Evolutionary conservation across 73 alveolate genomes (phyloP), one percentile per base, ranked within the genome.

Genomic region (Stentor coeruleus): DNA sequence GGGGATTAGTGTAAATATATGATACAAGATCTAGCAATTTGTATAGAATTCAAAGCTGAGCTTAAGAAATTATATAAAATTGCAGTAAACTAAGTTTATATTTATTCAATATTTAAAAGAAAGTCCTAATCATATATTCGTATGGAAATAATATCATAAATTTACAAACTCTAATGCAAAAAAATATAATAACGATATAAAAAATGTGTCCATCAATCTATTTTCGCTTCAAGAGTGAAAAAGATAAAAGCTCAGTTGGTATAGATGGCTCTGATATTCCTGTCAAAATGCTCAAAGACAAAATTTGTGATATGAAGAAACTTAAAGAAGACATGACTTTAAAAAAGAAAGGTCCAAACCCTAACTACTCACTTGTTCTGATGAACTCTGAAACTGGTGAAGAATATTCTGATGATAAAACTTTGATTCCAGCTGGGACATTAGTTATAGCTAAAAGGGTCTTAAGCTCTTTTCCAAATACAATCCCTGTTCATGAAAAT

Each of bases 291-390:
- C 39, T 66, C 15, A 66, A 66, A 33, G 79, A 66, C 79, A 20
- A 33, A 33, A 66, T 66, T 15, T 20, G 49, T 26, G 79, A 66
- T 11, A 20, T 66, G 37, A 66, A 66, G 37, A 66, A 66, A 40
- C 39, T 66, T 0, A 66, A 66, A 33, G 79, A 66, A 20, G 79
- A 66, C 37, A 31, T 20, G 79, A 66, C 79, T 66, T 31, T 20
- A 40, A 66, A 66, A 40, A 66, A 66, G 33, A 66, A 66, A 66
- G 79, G 79, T 15, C 79, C 79, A 0, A 66, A 66, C 39, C 79
- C n/a, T 14, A 66, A 66, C 37, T 66, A 66, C 39, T 20, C 40
- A 1, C 37, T 66, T 20, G 11, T 31, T 11, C 33, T 66, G 37
- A 20, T 66, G 42, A 20, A 66, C 37, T 11, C 40, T 20, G 15